phyloP scores from a whole-genome alignment of 2,329 filamentous ascomycete genomes.

The Epicoccum nigrum region DNA sequence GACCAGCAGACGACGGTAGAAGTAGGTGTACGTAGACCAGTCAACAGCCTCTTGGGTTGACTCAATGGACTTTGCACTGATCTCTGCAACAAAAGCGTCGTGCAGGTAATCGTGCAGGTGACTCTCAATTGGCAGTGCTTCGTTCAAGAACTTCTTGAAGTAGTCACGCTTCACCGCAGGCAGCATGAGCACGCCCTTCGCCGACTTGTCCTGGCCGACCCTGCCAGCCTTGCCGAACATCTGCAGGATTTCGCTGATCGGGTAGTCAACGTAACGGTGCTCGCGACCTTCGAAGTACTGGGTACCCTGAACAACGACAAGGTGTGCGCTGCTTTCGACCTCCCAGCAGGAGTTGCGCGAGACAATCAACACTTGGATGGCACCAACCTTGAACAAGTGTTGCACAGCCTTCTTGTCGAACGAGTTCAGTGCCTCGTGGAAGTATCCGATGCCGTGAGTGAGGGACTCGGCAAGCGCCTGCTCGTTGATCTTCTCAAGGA shows the following conservation, averaged over 20 bases:
- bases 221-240: conserved; percentile 96
- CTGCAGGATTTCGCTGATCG: conserved; percentile 89
- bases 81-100: conserved; percentile 95
- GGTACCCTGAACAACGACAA: conserved; percentile 96
- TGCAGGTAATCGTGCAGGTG: conserved; percentile 90
- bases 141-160: conserved; percentile 98
- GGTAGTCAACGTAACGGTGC: conserved; percentile 96
- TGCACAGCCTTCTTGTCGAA: conserved; percentile 94
- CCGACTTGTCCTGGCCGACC: conserved; percentile 76
- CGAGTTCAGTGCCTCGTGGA: conserved; percentile 87
- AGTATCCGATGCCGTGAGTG: conserved; percentile 94
- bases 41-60: conserved; percentile 97
- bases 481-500: conserved; percentile 84
- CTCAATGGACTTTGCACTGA: conserved; percentile 93
- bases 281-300: conserved; percentile 97
- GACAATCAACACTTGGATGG: conserved; percentile 82
- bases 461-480: conserved; percentile 85
- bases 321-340: conserved; percentile 81
- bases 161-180: conserved; percentile 94
- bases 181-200: conserved; percentile 94
- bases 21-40: conserved; percentile 98
- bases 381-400: conserved; percentile 86
- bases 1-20: conserved; percentile 90
- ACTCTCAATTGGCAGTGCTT: conserved; percentile 93
- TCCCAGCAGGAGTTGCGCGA: conserved; percentile 96